Base-by-base conservation (phyloP, 2,329 filamentous ascomycete genomes). In the Fusarium domesticum region DNA sequence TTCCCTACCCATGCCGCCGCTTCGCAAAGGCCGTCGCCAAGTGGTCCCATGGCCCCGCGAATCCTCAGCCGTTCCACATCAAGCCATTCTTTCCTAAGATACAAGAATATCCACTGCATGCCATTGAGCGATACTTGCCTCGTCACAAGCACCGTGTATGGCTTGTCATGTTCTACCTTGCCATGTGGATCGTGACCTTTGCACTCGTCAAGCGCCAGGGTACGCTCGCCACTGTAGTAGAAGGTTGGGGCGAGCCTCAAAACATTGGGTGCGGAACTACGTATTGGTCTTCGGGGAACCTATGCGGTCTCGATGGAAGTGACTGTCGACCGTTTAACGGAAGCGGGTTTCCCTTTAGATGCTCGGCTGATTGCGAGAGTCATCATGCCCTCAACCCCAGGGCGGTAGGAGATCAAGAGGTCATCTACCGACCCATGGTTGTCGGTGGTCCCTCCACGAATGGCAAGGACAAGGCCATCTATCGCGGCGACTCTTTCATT, bases 401-500 rank as follows among this genome's bases (percentile, higher is more conserved):
- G 54, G 86, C 87, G 6, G 86, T 93, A 5, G 88, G 88, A 25
- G 78, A 81, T 51, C 75, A 84, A 55, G 79, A 84, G 53, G 70
- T 87, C 39, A 71, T 78, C 35, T 89, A 89, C 60, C 69, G 67
- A 18, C 71, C 81, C 1, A 63, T 88, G n/a, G 77, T 89, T 2
- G 73, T 89, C 18, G 85, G 85, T n/a, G 85, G 85, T 0, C 80
- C 80, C 0, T 65, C 72, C 5, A 66, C 68, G 37, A 68, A 74
- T 19, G 56, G 59, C 6, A 64, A 68, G 15, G 59, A 64, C 3
- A 51, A 65, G 23, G 77, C 84, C 0, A 73, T 87, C 17, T 97
- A 97, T 64, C 85, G 93, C 15, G 89, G 87, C 8, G 90, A 96
- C 66, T 95, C 89, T 12, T 95, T 88, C 68, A 84, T 96, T 42